Base-by-base conservation (phyloP, 306 rosid genomes). In the Abrus precatorius region DNA sequence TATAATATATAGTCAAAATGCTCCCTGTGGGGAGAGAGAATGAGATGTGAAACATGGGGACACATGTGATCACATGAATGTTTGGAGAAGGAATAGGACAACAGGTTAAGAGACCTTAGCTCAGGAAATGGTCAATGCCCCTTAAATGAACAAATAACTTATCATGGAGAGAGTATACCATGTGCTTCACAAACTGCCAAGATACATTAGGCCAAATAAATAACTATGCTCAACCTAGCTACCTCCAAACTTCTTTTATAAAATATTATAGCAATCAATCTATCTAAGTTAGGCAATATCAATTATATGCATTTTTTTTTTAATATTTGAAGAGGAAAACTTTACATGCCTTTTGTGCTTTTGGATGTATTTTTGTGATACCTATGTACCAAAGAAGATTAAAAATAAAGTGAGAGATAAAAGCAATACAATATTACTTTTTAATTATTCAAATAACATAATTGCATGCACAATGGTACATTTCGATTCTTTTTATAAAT, bases 21-120 rank as follows among this genome's bases (percentile, higher is more conserved):
- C 69, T 77, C 69, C 70, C 32, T 62, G 3, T 36, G 56, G 52
- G 64, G 71, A 76, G 85, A 64, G 90, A 81, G 85, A 88, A 74
- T 73, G 75, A 79, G 86, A 84, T 80, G 83, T 75, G 92, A 87
- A 86, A 87, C 88, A 87, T 91, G 95, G 91, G 77, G 81, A 85
- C 85, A 88, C 94, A 84, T 87, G 97, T 76, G 92, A 83, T 78
- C 97, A 92, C 94, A 85, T 92, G 94, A 90, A 83, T 81, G 87
- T 84, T 83, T 83, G 85, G 87, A 83, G 82, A 84, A 79, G 36
- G 79, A 69, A 69, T 30, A 76, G 73, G 87, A 78, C 71, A 78
- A 69, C 53, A 60, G 55, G 7, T 41, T 80, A 61, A 69, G 89
- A 83, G 89, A 83, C 78, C 76, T 82, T 60, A 67, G 80, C 71